These are phyloP conservation scores for Kwoniella shivajii DNA, from an alignment of 1,284 basidiomycete genomes.

Conservation along the genomic window DNA sequence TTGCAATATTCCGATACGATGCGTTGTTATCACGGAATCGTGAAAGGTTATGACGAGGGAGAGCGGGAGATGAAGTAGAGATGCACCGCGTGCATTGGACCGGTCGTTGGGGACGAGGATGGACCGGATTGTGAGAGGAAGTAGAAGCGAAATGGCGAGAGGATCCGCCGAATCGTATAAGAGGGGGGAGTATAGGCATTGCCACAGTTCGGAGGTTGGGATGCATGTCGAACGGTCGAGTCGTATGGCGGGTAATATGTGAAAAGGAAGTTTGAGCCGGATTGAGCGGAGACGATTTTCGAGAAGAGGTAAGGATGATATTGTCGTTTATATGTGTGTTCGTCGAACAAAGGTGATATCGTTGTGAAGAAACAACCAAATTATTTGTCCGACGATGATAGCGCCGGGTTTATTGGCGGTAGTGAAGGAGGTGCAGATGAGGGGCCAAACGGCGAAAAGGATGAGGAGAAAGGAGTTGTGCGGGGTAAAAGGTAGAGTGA, in stretches of 20 bases:
- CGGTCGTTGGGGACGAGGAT: slow-evolving; percentile 6
- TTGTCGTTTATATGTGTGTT: too few species aligned
- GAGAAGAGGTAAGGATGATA: too few species aligned
- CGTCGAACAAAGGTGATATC: too few species aligned
- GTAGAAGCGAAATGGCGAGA: slow-evolving; percentile 12
- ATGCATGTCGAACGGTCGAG: slow-evolving; percentile 26
- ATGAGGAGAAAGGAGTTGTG: too few species aligned
- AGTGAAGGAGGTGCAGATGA: too few species aligned
- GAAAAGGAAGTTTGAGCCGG: background rate
- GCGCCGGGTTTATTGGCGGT: too few species aligned
- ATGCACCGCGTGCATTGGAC: slow-evolving; percentile 12
- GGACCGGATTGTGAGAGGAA: slow-evolving; percentile 5
- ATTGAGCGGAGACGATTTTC: background rate
- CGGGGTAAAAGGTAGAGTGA: too few species aligned
- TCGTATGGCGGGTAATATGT: background rate
- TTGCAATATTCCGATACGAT: slow-evolving; percentile 38
- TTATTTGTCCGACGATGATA: too few species aligned
- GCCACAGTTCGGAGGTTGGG: slow-evolving; percentile 37
- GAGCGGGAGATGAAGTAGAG: slow-evolving; percentile 27
- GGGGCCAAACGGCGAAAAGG: too few species aligned
- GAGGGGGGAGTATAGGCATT: slow-evolving; percentile 21
- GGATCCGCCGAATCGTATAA: slow-evolving; percentile 19
- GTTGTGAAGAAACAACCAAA: too few species aligned
- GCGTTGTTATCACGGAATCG: background rate
- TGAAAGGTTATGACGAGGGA: slow-evolving; percentile 25